A percentile compares a stretch with the other conserved stretches of the same genome.
Evolutionary conservation across 2,329 filamentous ascomycete species (phyloP).

Genomic region (Chaetothyriales sp.): DNA sequence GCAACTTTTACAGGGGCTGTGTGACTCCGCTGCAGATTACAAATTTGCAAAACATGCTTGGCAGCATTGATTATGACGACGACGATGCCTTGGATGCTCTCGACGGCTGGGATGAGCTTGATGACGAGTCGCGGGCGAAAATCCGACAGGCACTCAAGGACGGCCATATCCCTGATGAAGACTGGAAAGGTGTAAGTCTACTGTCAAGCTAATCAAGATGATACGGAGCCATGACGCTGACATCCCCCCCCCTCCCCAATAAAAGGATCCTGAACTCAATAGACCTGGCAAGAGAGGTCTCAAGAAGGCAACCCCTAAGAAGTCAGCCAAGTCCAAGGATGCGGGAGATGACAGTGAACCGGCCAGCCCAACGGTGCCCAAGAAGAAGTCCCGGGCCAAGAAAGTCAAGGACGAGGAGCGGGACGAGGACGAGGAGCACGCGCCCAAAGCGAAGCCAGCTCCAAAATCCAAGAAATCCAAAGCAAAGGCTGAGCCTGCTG

Average conservation of each 20-base stretch:
- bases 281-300: constrained; percentile 52
- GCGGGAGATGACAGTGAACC: constrained; percentile 13
- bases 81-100: constrained; percentile 34
- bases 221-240: neutral
- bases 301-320: constrained; percentile 29
- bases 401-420: constrained; percentile 20
- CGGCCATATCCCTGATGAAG: constrained; percentile 68
- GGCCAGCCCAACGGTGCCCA: constrained; percentile 11
- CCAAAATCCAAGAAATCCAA: constrained; percentile 10
- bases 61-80: constrained; percentile 24
- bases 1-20: constrained; percentile 53
- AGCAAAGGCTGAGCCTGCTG: constrained; percentile 3
- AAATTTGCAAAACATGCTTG: constrained; percentile 43
- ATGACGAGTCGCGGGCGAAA: constrained; percentile 55
- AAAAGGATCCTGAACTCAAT: constrained; percentile 65
- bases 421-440: constrained; percentile 16
- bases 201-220: constrained; percentile 7
- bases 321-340: constrained; percentile 21
- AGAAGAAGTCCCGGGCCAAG: constrained; percentile 9
- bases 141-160: constrained; percentile 55
- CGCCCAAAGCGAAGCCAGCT: constrained; percentile 2
- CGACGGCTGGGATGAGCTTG: constrained; percentile 68
- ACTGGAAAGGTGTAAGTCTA: constrained; percentile 69
- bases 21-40: constrained; percentile 60
- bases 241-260: no score